Conservation (phyloP, 108 stramenopile genomes). For the Nitzschia sp. region DNA sequence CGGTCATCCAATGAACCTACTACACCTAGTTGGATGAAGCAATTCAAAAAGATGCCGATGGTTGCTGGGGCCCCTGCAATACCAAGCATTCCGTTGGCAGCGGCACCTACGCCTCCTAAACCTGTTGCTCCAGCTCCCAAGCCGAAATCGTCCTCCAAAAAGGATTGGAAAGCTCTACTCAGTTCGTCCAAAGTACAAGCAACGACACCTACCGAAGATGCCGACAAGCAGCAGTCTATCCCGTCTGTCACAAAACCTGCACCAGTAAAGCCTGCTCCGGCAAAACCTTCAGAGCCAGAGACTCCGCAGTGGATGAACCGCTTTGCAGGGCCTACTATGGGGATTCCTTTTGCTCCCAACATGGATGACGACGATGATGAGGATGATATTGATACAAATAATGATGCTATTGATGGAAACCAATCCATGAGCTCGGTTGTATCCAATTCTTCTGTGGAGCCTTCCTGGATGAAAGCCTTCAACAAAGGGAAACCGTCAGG, state of each 20-base stretch:
- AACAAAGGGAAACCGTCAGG: conserved; percentile 17
- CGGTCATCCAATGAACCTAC: conserved; percentile 6
- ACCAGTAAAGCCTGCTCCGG: neutral
- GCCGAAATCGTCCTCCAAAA: neutral
- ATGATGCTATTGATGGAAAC: conserved; percentile 6
- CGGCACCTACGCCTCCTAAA: neutral
- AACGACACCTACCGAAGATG: too few species aligned
- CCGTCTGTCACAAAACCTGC: neutral
- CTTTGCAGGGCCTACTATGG: conserved; percentile 7
- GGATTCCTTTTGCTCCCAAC: conserved; percentile 6
- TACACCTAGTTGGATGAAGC: conserved; percentile 23
- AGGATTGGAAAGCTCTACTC: conserved; percentile 14
- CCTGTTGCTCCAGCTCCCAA: neutral
- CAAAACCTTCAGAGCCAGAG: neutral
- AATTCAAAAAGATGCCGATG: conserved; percentile 10
- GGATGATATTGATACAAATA: conserved; percentile 11
- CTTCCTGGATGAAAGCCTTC: conserved; percentile 15
- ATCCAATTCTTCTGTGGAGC: conserved; percentile 1
- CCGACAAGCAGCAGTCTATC: neutral
- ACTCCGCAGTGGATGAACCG: conserved; percentile 30
- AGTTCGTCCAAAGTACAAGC: conserved; percentile 1
- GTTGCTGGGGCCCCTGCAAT: conserved; percentile 8
- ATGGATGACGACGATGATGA: conserved; percentile 13
- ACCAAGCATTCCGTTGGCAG: neutral
- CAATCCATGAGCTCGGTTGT: conserved; percentile 12